Evolutionary conservation across 192 early-diverging fungal species (phyloP).

Genomic region (Rhizoclosmatium sp.): DNA sequence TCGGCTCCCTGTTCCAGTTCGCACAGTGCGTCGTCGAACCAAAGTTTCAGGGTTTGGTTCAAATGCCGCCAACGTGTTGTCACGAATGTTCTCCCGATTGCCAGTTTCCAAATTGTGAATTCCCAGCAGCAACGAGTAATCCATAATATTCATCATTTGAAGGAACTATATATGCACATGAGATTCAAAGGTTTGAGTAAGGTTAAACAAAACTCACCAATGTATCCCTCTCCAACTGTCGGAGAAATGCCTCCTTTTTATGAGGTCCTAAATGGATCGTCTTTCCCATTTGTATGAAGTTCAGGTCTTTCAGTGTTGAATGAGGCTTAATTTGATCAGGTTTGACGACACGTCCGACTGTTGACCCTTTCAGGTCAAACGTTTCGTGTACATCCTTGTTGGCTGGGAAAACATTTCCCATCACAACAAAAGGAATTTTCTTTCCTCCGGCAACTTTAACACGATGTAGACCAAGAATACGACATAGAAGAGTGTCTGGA

Average conservation of each 20-base stretch:
- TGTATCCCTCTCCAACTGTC: slow-evolving; percentile 88
- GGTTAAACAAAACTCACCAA: slow-evolving; percentile 39
- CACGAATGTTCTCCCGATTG: slow-evolving; percentile 89
- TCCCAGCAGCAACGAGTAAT: slow-evolving; percentile 96
- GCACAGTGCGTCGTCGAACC: not conserved
- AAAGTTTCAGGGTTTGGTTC: slow-evolving; percentile 62
- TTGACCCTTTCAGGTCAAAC: slow-evolving; percentile 96
- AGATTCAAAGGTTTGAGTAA: not conserved
- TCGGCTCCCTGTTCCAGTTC: not conserved
- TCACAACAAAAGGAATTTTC: slow-evolving; percentile 99
- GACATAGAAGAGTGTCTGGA: slow-evolving; percentile 89
- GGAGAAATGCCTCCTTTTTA: slow-evolving; percentile 79
- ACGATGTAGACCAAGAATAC: slow-evolving; percentile 96
- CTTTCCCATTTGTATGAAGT: slow-evolving; percentile 81
- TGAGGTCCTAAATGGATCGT: slow-evolving; percentile 81
- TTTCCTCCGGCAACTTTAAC: slow-evolving; percentile 91
- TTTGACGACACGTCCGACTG: slow-evolving; percentile 81
- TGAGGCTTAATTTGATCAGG: slow-evolving; percentile 79
- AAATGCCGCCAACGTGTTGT: slow-evolving; percentile 88
- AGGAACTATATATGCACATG: slow-evolving; percentile 55
- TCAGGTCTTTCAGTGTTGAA: slow-evolving; percentile 94
- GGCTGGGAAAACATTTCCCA: slow-evolving; percentile 98
- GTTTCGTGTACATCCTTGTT: slow-evolving; percentile 97
- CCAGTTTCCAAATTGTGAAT: slow-evolving; percentile 80
- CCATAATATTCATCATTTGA: slow-evolving; percentile 89